Percentiles rank a stretch among this genome's conserved stretches.
These are phyloP conservation scores for Moniliophthora roreri DNA, from an alignment of 1,284 basidiomycete genomes.

Conservation along the genomic window DNA sequence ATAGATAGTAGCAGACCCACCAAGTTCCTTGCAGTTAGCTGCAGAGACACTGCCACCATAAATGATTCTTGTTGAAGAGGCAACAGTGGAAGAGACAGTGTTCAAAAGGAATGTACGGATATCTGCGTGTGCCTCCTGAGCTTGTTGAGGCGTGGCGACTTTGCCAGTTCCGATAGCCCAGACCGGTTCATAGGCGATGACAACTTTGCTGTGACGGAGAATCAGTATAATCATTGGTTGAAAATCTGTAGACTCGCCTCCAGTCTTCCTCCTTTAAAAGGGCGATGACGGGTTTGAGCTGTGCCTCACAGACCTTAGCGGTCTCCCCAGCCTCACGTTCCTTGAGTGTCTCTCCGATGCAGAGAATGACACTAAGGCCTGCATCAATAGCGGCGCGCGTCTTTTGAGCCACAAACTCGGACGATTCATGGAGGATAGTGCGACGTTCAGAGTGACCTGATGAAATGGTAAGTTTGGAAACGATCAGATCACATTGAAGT, in stretches of 20 bases:
- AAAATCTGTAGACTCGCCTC: constrained; percentile 52
- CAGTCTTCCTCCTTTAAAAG: constrained; percentile 72
- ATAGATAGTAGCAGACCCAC: constrained; percentile 41
- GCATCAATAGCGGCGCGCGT: constrained; percentile 78
- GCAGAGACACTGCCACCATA: constrained; percentile 95
- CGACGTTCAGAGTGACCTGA: constrained; percentile 94
- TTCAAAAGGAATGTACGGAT: constrained; percentile 78
- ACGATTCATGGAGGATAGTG: constrained; percentile 88
- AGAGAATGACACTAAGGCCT: constrained; percentile 88
- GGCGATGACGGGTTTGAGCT: constrained; percentile 79
- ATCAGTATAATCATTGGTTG: constrained; percentile 4
- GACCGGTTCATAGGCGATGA: constrained; percentile 95
- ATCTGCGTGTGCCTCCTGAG: constrained; percentile 89
- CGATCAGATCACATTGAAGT: not conserved
- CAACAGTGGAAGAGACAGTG: constrained; percentile 69
- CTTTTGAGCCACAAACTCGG: constrained; percentile 85
- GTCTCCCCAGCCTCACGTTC: constrained; percentile 87
- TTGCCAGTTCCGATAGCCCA: constrained; percentile 99
- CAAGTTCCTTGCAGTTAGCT: constrained; percentile 84
- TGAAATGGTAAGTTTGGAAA: constrained; percentile 1
- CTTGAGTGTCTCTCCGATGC: constrained; percentile 92
- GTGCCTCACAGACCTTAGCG: constrained; percentile 76
- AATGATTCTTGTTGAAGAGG: constrained; percentile 84
- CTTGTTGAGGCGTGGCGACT: constrained; percentile 89
- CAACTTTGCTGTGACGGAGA: constrained; percentile 67